These are phyloP conservation scores for Echium plantagineum DNA, from an alignment of 257 asterid genomes.

Conservation along the genomic window DNA sequence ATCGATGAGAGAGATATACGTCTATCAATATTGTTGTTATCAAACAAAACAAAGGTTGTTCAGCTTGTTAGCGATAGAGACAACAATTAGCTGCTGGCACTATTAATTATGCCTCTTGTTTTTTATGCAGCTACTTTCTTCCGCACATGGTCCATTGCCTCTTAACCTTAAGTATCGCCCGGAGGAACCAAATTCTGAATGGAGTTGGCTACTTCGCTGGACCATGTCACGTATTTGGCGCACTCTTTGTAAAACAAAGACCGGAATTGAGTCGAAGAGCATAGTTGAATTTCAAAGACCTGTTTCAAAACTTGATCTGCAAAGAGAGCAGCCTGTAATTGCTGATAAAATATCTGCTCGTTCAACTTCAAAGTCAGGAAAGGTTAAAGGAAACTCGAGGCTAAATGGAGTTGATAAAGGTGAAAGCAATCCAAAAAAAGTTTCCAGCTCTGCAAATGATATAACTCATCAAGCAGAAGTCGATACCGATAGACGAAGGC, in stretches of 20 bases:
- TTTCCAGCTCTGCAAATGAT: slow-evolving; percentile 15
- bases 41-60: too few relatives aligned
- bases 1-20: not conserved
- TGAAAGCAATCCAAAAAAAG: slow-evolving; percentile 23
- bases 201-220: slow-evolving; percentile 60
- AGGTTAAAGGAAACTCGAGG: slow-evolving; percentile 20
- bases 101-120: not conserved
- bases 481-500: slow-evolving; percentile 17
- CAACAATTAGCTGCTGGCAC: not conserved
- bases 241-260: slow-evolving; percentile 14
- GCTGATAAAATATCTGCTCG: slow-evolving; percentile 12
- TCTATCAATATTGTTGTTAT: too few relatives aligned
- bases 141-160: slow-evolving; percentile 31
- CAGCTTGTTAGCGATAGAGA: not conserved
- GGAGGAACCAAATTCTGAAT: slow-evolving; percentile 41
- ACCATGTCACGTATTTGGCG: slow-evolving; percentile 34
- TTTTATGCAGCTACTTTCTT: slow-evolving; percentile 38
- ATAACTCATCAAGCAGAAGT: slow-evolving; percentile 13
- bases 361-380: slow-evolving; percentile 21
- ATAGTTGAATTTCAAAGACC: slow-evolving; percentile 15
- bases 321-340: slow-evolving; percentile 12
- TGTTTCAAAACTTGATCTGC: slow-evolving; percentile 16
- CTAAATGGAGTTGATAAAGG: slow-evolving; percentile 28
- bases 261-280: slow-evolving; percentile 11
- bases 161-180: slow-evolving; percentile 30